Evolutionary conservation across 177 flowering plant species (phyloP).

Genomic region (Vitis hybrid): DNA sequence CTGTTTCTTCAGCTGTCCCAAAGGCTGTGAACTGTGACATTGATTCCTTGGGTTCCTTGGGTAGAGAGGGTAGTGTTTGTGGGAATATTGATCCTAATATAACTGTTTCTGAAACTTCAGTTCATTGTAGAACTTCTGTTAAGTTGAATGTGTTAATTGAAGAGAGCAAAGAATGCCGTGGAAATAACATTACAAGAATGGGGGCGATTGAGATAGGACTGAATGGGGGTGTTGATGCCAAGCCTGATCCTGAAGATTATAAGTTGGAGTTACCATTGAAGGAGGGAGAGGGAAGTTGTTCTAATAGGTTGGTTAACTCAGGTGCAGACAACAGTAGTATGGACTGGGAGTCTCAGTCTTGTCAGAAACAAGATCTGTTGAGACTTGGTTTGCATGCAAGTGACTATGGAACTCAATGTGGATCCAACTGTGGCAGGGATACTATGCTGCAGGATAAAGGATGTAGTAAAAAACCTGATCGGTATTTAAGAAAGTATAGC

Average conservation of each 20-base stretch:
- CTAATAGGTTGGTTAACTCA: slow-evolving; percentile 18
- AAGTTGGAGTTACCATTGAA: slow-evolving; percentile 10
- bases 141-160: too few species aligned
- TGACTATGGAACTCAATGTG: slow-evolving; percentile 1
- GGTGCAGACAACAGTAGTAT: slow-evolving; percentile 23
- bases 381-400: slow-evolving; percentile 6
- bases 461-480: slow-evolving; percentile 19
- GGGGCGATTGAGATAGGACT: not conserved
- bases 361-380: slow-evolving; percentile 11
- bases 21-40: not conserved
- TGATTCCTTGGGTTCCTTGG: not conserved
- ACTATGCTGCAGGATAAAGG: not conserved
- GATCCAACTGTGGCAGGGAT: slow-evolving; percentile 11
- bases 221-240: slow-evolving; percentile 5
- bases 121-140: not conserved
- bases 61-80: slow-evolving; percentile 2
- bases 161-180: too few species aligned
- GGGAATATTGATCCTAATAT: slow-evolving; percentile 13
- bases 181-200: too few species aligned
- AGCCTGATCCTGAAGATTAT: slow-evolving; percentile 1
- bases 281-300: slow-evolving; percentile 39
- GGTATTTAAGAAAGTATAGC: slow-evolving; percentile 34
- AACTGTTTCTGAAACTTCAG: slow-evolving; percentile 8
- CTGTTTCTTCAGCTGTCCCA: slow-evolving; percentile 10
- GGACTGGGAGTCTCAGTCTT: slow-evolving; percentile 21